Conservation (phyloP, 2,329 filamentous ascomycete genomes). For the Pestalotiopsis sp. region DNA sequence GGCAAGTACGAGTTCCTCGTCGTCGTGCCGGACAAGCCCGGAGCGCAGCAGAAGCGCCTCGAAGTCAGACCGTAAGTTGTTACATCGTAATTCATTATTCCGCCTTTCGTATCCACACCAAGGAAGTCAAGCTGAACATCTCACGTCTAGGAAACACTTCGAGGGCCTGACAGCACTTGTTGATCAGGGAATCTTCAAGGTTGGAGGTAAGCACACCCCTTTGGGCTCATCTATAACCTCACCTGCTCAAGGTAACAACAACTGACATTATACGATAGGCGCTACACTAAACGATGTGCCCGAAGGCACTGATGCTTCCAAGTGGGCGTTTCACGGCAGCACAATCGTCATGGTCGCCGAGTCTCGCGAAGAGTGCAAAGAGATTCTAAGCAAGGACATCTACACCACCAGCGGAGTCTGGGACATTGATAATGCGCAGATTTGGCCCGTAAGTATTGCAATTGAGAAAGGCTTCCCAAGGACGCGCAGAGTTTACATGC, state of each 20-base stretch:
- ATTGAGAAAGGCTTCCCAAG: neutral
- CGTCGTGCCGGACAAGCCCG: constrained; percentile 69
- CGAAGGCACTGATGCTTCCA: constrained; percentile 57
- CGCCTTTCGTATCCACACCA: neutral
- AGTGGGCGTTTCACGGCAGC: constrained; percentile 74
- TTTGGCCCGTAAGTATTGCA: constrained; percentile 45
- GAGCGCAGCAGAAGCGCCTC: constrained; percentile 61
- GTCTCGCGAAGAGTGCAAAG: constrained; percentile 70
- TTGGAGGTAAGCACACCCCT: constrained; percentile 59
- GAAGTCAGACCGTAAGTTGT: constrained; percentile 58
- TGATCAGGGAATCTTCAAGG: constrained; percentile 61
- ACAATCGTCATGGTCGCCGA: constrained; percentile 69
- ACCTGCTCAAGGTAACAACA: constrained; percentile 9
- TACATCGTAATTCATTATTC: neutral
- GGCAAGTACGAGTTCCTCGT: constrained; percentile 63
- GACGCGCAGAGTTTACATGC: neutral
- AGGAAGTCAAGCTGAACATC: neutral
- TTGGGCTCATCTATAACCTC: neutral
- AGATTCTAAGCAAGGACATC: constrained; percentile 70
- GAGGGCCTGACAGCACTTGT: constrained; percentile 53
- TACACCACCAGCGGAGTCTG: constrained; percentile 76
- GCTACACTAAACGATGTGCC: constrained; percentile 70
- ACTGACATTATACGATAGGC: constrained; percentile 41
- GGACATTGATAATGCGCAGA: constrained; percentile 71
- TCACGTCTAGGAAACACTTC: constrained; percentile 53